Evolutionary conservation across 2,329 filamentous ascomycete genomes (phyloP), one percentile per base, ranked within the genome.

Genomic region (Fusarium musae): DNA sequence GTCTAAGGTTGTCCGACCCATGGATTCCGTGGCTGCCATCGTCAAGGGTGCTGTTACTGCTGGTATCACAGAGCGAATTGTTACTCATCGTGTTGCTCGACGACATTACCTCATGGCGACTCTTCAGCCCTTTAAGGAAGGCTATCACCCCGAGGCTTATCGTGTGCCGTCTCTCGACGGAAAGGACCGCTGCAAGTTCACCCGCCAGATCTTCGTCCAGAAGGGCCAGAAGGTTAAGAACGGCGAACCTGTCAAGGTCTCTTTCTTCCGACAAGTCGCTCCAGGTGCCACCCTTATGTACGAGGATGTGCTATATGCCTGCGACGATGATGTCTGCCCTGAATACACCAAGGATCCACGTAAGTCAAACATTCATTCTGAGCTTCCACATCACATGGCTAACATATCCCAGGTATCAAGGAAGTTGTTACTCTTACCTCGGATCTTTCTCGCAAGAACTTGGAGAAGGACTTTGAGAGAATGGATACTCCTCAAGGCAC

Each of bases 201-300:
- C 96, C 3, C 88, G 96, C 60, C 96, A 99, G 81, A 98, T 99
- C 63, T 99, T 98, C 78, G 96, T 99, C 74, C 96, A 98, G 80
- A 98, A 98, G 86, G 96, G 96, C 21, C 96, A 99, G 83, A 93
- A 97, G 83, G 95, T 99, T 84, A 98, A 98, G 91, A 98, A 97
- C 82, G 96, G 96, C 78, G 96, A 99, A 85, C 96, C 96, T 3
- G 96, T 98, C 85, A 98, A 98, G 87, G 96, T 98, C 49, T 97
- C 94, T 15, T 98, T 98, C 85, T 98, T 99, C 91, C 89, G 96
- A 83, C 96, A 98, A 83, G 96, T 99, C 61, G 96, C 96, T 10
- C 96, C 96, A 2, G 96, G 96, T 56, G 96, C 96, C 39, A 98
- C 96, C 2, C 90, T 99, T 77, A 98, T 99, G 96, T 99, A 99